Evolutionary conservation across 805 yeast genomes (phyloP), one percentile per base, ranked within the genome.

Genomic region (Myxozyma mucilagina): DNA sequence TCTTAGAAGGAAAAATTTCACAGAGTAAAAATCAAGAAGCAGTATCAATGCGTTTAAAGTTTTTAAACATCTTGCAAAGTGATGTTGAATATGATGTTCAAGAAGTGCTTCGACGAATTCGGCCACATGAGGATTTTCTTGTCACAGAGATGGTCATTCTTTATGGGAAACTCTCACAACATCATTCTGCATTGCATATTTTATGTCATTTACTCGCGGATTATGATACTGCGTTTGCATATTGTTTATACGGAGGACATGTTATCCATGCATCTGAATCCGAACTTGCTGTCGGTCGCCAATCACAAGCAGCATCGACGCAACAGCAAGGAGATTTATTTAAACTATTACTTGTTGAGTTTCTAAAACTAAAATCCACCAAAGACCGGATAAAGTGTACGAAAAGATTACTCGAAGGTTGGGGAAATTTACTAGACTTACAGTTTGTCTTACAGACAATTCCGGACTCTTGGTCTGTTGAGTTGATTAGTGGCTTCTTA

Each of bases 381-480:
- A 63, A 63, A 5, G 67, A 61, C 34, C 57, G 69, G 47, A 63
- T 67, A 13, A 56, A 55, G 24, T 70, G 71, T 53, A 65, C 69
- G 9, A 57, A 68, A n/a, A 53, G 66, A 32, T 54, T 73, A 39
- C 66, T 73, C 31, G 73, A 71, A 31, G 64, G 68, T 8, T 70
- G 67, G 61, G 75, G 75, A 14, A 55, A 38, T n/a, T 32, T 56
- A 13, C 63, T 73, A 4, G 75, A 72, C 47, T 56, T 71, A 43
- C 66, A 65, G 45, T 57, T 67, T 43, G 74, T 62, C 6, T 63
- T 74, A 35, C 61, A 61, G 29, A 61, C 65, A 38, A 64, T 70
- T 34, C 75, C 76, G 4, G 68, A 65, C 16, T 39, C 61, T 10
- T 74, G 76, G 76, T 69, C 76, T 4, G 64, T 74, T 38, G 73